Percentiles rank a stretch among this genome's conserved stretches.
Evolutionary conservation across 495 filamentous ascomycete species (phyloP).

Genomic region (Penicillium tannophilum): DNA sequence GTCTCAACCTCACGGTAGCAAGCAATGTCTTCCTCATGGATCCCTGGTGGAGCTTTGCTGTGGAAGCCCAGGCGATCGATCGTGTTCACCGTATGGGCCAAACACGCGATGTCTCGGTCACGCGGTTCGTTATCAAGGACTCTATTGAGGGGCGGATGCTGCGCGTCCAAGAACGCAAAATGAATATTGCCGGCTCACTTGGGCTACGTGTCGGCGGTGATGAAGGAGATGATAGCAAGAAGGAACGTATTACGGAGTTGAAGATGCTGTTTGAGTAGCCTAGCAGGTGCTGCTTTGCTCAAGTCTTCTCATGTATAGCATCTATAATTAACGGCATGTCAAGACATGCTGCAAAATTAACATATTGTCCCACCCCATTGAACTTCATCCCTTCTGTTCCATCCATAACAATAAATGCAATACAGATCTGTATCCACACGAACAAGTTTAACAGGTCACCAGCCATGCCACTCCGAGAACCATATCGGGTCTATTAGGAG

Average conservation of each 20-base stretch:
- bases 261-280: constrained; percentile 79
- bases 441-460: no score
- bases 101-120: constrained; percentile 78
- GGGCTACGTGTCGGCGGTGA: constrained; percentile 69
- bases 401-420: no score
- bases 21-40: constrained; percentile 97
- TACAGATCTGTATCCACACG: no score
- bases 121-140: constrained; percentile 82
- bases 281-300: neutral
- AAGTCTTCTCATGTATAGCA: no score
- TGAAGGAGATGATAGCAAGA: constrained; percentile 87
- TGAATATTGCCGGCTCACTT: constrained; percentile 78
- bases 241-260: constrained; percentile 91
- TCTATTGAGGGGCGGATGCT: constrained; percentile 96
- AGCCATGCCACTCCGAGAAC: no score
- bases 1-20: constrained; percentile 87
- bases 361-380: no score
- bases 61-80: constrained; percentile 97
- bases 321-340: no score
- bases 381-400: no score
- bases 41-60: constrained; percentile 98
- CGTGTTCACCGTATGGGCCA: constrained; percentile 99
- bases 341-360: no score
- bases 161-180: constrained; percentile 92
- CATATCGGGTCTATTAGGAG: no score